Evolutionary conservation across 208 protist genomes (phyloP).

Genomic region (Leishmania martiniquensis): DNA sequence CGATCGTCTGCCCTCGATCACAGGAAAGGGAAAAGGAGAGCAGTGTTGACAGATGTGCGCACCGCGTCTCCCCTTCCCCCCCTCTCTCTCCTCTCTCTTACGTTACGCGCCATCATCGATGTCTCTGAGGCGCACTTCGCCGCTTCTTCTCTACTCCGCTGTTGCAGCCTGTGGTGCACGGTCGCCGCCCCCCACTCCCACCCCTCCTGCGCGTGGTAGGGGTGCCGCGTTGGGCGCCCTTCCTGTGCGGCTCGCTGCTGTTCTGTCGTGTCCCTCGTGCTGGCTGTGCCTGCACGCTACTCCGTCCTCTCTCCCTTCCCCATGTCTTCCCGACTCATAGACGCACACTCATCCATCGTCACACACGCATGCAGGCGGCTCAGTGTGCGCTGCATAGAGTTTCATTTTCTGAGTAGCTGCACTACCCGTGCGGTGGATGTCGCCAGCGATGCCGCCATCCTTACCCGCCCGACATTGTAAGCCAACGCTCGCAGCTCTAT

Average conservation of each 20-base stretch:
- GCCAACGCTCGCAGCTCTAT: not conserved
- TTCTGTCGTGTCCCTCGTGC: not conserved
- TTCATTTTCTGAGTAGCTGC: too few relatives aligned
- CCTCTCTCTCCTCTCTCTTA: not conserved
- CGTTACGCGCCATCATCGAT: not conserved
- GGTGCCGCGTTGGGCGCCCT: not conserved
- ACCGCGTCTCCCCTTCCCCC: not conserved
- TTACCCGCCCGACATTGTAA: not conserved
- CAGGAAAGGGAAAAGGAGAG: not conserved
- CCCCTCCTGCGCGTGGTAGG: not conserved
- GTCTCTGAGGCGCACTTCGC: not conserved
- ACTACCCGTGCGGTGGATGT: not conserved
- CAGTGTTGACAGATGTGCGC: not conserved
- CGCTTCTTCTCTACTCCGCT: not conserved
- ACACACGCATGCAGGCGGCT: not conserved
- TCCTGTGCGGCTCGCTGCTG: not conserved
- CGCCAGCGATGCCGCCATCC: not conserved
- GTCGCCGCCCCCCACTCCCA: not conserved
- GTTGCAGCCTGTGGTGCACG: not conserved
- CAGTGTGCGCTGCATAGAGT: not conserved
- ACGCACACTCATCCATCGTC: not conserved
- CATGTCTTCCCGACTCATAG: not conserved
- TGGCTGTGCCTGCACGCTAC: not conserved
- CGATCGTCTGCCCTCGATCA: constrained; percentile 27
- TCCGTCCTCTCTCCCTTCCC: not conserved